Percentiles rank a stretch among this genome's conserved stretches.
Evolutionary conservation across 441 rosid genomes (phyloP).

Genomic region (Gossypium trilobum): DNA sequence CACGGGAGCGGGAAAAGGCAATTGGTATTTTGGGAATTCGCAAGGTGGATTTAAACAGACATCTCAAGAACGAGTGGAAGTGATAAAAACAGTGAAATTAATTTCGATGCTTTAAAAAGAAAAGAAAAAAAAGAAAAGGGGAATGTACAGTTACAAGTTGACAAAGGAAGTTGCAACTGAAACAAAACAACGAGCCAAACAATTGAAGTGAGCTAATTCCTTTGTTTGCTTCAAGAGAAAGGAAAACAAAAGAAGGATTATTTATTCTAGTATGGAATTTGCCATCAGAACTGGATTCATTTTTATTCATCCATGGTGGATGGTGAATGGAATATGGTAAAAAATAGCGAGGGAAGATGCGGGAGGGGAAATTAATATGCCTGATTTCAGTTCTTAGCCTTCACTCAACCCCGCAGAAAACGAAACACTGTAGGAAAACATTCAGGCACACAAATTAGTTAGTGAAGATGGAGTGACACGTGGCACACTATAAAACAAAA

Average conservation of each 20-base stretch:
- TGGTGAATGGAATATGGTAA: background rate
- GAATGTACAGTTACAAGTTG: constrained; percentile 23
- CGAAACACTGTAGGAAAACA: background rate
- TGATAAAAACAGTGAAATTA: background rate
- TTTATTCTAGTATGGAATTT: constrained; percentile 5
- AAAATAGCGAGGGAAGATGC: too few species aligned
- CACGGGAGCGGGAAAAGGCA: constrained; percentile 30
- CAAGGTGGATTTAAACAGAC: constrained; percentile 42
- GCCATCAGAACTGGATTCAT: constrained; percentile 11
- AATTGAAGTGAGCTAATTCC: background rate
- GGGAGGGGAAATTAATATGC: background rate
- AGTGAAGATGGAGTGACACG: background rate
- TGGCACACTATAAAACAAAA: background rate
- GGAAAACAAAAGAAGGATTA: background rate
- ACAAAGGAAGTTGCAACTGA: constrained; percentile 4
- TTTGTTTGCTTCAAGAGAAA: background rate
- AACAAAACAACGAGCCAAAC: constrained; percentile 1
- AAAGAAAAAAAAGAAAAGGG: background rate
- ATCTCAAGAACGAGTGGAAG: constrained; percentile 18
- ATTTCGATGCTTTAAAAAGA: background rate
- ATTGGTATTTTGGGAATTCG: constrained; percentile 40
- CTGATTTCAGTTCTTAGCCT: background rate
- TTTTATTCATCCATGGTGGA: constrained; percentile 7
- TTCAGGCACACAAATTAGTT: background rate
- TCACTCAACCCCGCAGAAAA: background rate